These are phyloP conservation scores for Populus tomentosa DNA, from an alignment of 441 rosid genomes.

Conservation along the genomic window DNA sequence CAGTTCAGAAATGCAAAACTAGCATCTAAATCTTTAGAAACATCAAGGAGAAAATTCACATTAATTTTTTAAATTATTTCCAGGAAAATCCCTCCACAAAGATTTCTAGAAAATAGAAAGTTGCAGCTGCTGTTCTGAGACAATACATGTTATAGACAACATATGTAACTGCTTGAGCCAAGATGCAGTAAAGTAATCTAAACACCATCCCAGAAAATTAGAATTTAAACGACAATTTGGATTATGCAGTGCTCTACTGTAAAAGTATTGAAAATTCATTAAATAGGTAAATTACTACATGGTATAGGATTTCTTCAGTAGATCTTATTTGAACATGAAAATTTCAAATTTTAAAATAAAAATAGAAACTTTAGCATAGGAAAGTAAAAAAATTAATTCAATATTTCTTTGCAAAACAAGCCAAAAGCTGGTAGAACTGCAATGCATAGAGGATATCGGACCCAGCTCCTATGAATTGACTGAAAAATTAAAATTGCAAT, in stretches of 20 bases:
- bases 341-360: not conserved
- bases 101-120: not conserved
- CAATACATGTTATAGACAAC: not conserved
- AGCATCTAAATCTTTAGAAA: not conserved
- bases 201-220: not conserved
- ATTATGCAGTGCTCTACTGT: not conserved
- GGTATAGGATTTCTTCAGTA: not conserved
- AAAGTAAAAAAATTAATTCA: not conserved
- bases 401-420: not conserved
- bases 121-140: not conserved
- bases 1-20: not conserved
- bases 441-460: not conserved
- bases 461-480: not conserved
- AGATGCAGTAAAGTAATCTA: not conserved
- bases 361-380: not conserved
- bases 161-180: not conserved
- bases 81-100: not conserved
- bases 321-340: not conserved
- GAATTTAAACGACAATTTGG: not conserved
- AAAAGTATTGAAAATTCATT: not conserved
- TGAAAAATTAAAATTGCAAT: not conserved
- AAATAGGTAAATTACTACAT: not conserved
- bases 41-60: conserved; percentile 6
- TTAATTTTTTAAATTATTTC: not conserved
- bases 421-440: not conserved